Conservation (phyloP, 441 rosid genomes). For the Geranium incanum region DNA sequence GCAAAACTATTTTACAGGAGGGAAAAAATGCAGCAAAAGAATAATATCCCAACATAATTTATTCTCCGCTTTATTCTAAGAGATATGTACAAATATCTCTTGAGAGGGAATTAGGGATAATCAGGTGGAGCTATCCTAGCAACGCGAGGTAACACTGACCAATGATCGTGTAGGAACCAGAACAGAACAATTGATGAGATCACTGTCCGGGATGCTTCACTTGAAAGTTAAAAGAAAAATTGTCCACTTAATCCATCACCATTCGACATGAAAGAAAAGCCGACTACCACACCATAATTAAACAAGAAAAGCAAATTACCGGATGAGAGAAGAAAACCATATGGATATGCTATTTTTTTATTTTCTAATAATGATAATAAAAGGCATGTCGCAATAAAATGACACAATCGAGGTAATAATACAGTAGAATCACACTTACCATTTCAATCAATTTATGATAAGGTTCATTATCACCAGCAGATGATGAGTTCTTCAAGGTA, state of each 20-base stretch:
- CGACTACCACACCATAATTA: background rate
- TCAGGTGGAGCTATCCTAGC: background rate
- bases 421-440: constrained; percentile 36
- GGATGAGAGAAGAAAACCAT: background rate
- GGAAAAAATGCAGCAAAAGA: background rate
- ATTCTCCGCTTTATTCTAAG: background rate
- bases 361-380: background rate
- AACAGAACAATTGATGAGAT: background rate
- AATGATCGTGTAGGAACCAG: background rate
- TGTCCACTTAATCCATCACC: background rate
- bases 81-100: background rate
- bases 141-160: background rate
- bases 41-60: background rate
- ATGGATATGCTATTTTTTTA: background rate
- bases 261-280: background rate
- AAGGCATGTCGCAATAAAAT: background rate
- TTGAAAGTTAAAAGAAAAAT: background rate
- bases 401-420: background rate
- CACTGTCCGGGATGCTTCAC: background rate
- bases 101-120: background rate
- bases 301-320: background rate
- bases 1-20: background rate
- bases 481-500: constrained; percentile 39
- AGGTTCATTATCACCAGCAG: constrained; percentile 31
- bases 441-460: constrained; percentile 59